A percentile compares a stretch with the other conserved stretches of the same genome.
Conservation (phyloP, 1,284 basidiomycete species). For the Cutaneotrichosporon cutaneum region DNA sequence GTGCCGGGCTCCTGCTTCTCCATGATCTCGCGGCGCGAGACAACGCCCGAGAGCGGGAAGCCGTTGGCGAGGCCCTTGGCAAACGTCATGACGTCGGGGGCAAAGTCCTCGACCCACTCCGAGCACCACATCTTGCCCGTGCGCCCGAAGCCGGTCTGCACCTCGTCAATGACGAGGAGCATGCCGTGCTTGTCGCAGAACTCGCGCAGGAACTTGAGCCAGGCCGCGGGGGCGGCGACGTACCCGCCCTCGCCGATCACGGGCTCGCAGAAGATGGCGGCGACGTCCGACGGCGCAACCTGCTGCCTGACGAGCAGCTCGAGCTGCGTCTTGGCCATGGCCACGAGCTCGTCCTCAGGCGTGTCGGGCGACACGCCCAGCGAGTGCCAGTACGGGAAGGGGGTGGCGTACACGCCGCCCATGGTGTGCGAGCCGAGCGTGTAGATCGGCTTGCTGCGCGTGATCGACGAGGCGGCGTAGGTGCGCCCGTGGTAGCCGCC, state of each 20-base stretch:
- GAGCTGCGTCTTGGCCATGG: slow-evolving; percentile 74
- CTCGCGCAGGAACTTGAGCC: slow-evolving; percentile 72
- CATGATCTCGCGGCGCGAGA: slow-evolving; percentile 77
- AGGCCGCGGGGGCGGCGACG: slow-evolving; percentile 79
- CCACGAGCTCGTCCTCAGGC: slow-evolving; percentile 64
- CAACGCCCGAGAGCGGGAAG: slow-evolving; percentile 85
- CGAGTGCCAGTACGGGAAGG: slow-evolving; percentile 95
- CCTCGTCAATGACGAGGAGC: slow-evolving; percentile 75
- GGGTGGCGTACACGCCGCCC: slow-evolving; percentile 71
- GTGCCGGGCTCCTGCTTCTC: slow-evolving; percentile 75
- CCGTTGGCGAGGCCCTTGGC: slow-evolving; percentile 68
- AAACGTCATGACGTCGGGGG: slow-evolving; percentile 82
- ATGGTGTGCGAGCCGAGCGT: slow-evolving; percentile 55
- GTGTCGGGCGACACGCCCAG: slow-evolving; percentile 65
- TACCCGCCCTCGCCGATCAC: slow-evolving; percentile 92
- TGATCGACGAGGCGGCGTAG: slow-evolving; percentile 75
- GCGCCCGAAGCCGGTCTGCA: slow-evolving; percentile 85
- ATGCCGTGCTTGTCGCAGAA: slow-evolving; percentile 86
- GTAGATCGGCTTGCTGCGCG: slow-evolving; percentile 86
- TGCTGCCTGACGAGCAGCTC: slow-evolving; percentile 81
- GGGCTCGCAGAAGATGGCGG: slow-evolving; percentile 88
- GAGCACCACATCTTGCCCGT: slow-evolving; percentile 83
- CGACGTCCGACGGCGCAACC: slow-evolving; percentile 78
- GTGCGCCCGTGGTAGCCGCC: slow-evolving; percentile 84
- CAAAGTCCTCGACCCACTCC: slow-evolving; percentile 66